These are phyloP conservation scores for Pelargonium myrrhifolium DNA, from an alignment of 441 rosid species.

Conservation along the genomic window DNA sequence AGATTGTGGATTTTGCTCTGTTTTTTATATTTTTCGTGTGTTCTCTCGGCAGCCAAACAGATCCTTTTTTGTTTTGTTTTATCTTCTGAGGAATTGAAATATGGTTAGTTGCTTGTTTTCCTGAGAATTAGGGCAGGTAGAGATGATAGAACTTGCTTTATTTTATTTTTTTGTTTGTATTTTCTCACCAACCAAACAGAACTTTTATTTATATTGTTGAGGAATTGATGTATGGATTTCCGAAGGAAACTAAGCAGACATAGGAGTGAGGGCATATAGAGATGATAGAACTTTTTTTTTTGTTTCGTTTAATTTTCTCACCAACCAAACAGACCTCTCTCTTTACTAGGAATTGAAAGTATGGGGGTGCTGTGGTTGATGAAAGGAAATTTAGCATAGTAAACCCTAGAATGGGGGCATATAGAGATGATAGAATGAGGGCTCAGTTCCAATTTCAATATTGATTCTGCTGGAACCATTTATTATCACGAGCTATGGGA, in stretches of 20 bases:
- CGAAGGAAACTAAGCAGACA: too few species aligned
- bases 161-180: neutral
- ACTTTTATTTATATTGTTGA: too few species aligned
- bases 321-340: neutral
- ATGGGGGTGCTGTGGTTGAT: too few species aligned
- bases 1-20: neutral
- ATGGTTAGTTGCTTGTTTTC: neutral
- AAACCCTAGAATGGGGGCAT: too few species aligned
- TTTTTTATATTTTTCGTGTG: constrained; percentile 5
- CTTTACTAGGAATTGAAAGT: neutral
- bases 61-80: neutral
- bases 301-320: neutral
- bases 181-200: neutral
- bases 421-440: too few species aligned
- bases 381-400: too few species aligned
- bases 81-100: neutral
- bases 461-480: neutral
- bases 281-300: neutral
- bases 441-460: neutral
- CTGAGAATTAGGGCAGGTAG: too few species aligned
- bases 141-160: too few species aligned
- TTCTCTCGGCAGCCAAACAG: neutral
- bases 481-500: neutral
- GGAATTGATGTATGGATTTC: too few species aligned
- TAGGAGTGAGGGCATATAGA: too few species aligned